A percentile compares a stretch with the other conserved stretches of the same genome.
phyloP scores from a whole-genome alignment of 1,284 basidiomycete species.

The Ustilago crameri region DNA sequence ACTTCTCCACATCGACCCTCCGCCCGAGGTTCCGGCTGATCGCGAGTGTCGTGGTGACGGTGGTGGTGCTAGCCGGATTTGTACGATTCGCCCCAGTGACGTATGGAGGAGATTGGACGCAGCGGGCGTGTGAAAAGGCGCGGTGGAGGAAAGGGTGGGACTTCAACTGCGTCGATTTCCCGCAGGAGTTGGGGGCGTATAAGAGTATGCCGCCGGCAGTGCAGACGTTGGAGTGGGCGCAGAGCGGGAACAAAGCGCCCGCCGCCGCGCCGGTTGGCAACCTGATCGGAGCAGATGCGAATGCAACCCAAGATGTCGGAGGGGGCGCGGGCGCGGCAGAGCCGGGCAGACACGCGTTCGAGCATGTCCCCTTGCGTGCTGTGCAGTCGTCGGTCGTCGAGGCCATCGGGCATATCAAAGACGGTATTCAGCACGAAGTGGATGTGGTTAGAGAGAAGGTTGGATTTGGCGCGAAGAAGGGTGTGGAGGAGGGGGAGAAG shows the following conservation, averaged over 20 bases:
- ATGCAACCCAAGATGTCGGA: conserved; percentile 11
- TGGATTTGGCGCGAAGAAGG: conserved; percentile 6
- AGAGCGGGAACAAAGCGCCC: not conserved
- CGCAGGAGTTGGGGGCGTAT: conserved; percentile 46
- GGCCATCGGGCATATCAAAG: conserved; percentile 24
- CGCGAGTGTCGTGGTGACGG: conserved; percentile 78
- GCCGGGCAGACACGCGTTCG: conserved; percentile 48
- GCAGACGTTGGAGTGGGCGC: conserved; percentile 32
- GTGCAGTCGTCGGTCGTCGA: conserved; percentile 30
- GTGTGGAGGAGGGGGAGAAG: not conserved
- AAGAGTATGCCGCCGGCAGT: conserved; percentile 46
- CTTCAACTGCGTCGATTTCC: conserved; percentile 79
- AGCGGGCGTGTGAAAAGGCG: conserved; percentile 78
- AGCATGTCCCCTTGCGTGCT: conserved; percentile 33
- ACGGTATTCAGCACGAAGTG: conserved; percentile 34
- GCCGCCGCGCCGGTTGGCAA: not conserved
- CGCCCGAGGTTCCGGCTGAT: conserved; percentile 82
- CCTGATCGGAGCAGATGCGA: not conserved
- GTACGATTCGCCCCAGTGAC: conserved; percentile 82
- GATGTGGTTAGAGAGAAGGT: conserved; percentile 32
- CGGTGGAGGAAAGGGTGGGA: conserved; percentile 95
- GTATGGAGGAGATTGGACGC: conserved; percentile 91
- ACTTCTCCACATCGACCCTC: conserved; percentile 82
- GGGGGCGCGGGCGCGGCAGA: conserved; percentile 23
- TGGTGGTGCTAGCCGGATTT: conserved; percentile 83